A percentile compares a stretch with the other conserved stretches of the same genome.
These are phyloP conservation scores for Actinomortierella ambigua DNA, from an alignment of 371 early-diverging fungal genomes.

Conservation along the genomic window DNA sequence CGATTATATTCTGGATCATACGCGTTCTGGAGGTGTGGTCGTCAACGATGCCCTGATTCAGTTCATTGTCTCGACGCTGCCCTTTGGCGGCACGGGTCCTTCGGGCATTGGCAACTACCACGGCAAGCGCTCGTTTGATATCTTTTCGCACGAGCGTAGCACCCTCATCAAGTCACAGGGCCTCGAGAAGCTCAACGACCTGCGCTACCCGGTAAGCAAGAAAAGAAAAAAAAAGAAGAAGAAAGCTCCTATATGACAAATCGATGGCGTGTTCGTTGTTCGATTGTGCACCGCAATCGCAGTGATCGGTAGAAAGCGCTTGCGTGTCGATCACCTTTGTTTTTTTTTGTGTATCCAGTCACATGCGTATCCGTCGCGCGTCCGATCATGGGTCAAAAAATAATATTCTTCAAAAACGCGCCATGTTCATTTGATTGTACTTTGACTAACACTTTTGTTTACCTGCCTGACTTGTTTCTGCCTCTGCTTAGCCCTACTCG, in stretches of 20 bases:
- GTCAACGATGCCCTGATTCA: slow-evolving; percentile 79
- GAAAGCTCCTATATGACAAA: no score
- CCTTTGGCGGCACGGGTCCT: slow-evolving; percentile 88
- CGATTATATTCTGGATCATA: slow-evolving; percentile 40
- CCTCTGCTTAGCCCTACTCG: slow-evolving; percentile 45
- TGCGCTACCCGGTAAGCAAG: slow-evolving; percentile 57
- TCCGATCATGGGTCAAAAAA: no score
- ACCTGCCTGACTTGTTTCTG: not conserved
- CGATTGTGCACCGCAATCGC: no score
- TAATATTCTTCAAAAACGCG: no score
- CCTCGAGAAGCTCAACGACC: slow-evolving; percentile 50
- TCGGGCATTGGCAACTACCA: slow-evolving; percentile 89
- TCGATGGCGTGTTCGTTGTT: no score
- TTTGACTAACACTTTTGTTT: no score
- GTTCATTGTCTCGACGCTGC: slow-evolving; percentile 58
- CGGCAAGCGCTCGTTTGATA: slow-evolving; percentile 76
- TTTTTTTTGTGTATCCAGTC: not conserved
- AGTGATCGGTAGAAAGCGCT: no score
- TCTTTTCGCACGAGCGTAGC: slow-evolving; percentile 71
- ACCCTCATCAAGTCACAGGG: slow-evolving; percentile 57
- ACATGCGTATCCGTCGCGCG: no score
- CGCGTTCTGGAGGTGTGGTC: slow-evolving; percentile 69
- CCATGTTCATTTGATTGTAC: no score
- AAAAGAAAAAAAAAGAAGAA: no score
- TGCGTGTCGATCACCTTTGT: not conserved